A percentile compares a stretch with the other conserved stretches of the same genome.
phyloP scores from a whole-genome alignment of 208 protist species.

The Porcisia hertigi region DNA sequence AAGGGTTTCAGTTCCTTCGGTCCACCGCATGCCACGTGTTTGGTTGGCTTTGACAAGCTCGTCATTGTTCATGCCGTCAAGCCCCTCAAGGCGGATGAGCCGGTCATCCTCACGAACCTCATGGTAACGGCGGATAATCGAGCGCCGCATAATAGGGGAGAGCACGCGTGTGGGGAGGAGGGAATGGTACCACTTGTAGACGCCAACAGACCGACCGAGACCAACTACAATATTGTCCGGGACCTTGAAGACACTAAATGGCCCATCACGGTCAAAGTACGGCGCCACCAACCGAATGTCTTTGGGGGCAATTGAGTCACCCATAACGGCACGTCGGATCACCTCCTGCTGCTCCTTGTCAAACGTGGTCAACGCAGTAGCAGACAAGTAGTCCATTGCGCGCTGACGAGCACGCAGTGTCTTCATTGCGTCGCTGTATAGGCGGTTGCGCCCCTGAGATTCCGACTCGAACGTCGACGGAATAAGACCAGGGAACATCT shows the following conservation, averaged over 20 bases:
- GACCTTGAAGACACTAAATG: conserved; percentile 85
- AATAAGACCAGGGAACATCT: conserved; percentile 97
- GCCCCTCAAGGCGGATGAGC: conserved; percentile 76
- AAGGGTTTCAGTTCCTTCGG: conserved; percentile 79
- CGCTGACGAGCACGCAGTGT: conserved; percentile 80
- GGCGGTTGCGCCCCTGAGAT: conserved; percentile 82
- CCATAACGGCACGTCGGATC: conserved; percentile 66
- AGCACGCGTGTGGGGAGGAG: conserved; percentile 63
- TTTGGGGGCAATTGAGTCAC: conserved; percentile 76
- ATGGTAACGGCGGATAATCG: conserved; percentile 80
- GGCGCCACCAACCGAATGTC: conserved; percentile 78
- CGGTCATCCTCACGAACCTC: conserved; percentile 83
- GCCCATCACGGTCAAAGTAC: conserved; percentile 75
- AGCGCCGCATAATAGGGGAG: conserved; percentile 64
- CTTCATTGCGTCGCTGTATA: conserved; percentile 73
- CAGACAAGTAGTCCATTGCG: conserved; percentile 84
- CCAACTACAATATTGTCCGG: conserved; percentile 74
- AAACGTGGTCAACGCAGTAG: conserved; percentile 83
- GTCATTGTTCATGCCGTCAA: conserved; percentile 73
- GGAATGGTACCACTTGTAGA: conserved; percentile 77
- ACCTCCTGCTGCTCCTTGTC: conserved; percentile 82
- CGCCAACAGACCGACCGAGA: conserved; percentile 69
- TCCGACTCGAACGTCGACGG: conserved; percentile 95
- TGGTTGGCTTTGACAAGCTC: conserved; percentile 89
- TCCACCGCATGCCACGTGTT: conserved; percentile 88